Evolutionary conservation across 2,329 filamentous ascomycete genomes (phyloP), one percentile per base, ranked within the genome.

Genomic region (Epichloe glyceriae): DNA sequence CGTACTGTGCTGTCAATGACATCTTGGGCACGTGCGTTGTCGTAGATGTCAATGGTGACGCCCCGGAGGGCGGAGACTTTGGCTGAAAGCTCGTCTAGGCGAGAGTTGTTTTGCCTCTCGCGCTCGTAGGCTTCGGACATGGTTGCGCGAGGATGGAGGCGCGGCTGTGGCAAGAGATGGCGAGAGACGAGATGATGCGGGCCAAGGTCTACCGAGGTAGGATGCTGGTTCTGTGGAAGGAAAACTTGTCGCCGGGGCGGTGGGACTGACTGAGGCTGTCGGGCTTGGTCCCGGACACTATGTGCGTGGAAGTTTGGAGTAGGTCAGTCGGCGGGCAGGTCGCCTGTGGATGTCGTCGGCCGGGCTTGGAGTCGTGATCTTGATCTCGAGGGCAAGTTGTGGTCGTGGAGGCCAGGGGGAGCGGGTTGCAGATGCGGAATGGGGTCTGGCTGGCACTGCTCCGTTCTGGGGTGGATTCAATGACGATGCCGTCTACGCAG

Each of bases 41-140:
- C 90, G 76, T 97, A 96, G 63, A 98, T 98, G 72, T 98, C 89
- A 57, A 97, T 82, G 41, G 93, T 98, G 47, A 98, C 88, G 67
- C 86, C 87, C 63, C 91, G 88, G 56, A 98, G 79, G 49, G 89
- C 88, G 17, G 87, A 87, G 50, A 97, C 90, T 72, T 98, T 98
- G 57, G 82, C 79, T 15, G 86, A 86, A 38, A 98, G 85, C 66
- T 95, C 89, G 62, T 91, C 84, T 51, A 98, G 86, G 60, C 91
- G 89, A 58, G 87, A 83, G 71, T 97, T 95, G 73, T 98, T 98
- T 70, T 98, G 93, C 65, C 80, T 78, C 71, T 88, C 84, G 66
- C 84, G 83, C 71, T 88, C 84, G 71, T 86, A 88, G 57, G 83
- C 78, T 66, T 88, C 84, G 45, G 83, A 83, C 84, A 88, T 88